phyloP scores from a whole-genome alignment of 371 early-diverging fungal species.

The Zychaea mexicana region DNA sequence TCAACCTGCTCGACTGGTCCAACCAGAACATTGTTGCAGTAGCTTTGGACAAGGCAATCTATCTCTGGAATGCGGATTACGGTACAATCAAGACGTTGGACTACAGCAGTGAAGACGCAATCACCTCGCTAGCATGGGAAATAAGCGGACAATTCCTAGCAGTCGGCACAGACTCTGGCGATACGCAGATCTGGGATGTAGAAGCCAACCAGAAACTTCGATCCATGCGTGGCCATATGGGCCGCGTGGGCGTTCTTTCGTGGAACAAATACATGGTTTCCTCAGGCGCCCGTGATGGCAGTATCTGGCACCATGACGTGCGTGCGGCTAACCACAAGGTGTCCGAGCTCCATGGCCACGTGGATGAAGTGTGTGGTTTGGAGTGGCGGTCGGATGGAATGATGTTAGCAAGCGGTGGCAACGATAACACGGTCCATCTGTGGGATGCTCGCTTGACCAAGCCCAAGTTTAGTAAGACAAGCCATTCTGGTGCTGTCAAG shows the following conservation, averaged over 20 bases:
- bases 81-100: constrained; percentile 75
- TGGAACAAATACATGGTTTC: constrained; percentile 89
- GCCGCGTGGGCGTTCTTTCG: constrained; percentile 82
- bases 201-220: constrained; percentile 69
- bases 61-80: constrained; percentile 90
- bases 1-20: constrained; percentile 98
- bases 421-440: constrained; percentile 94
- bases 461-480: constrained; percentile 72
- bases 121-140: constrained; percentile 82
- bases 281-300: constrained; percentile 89
- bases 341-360: constrained; percentile 70
- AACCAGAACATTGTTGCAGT: constrained; percentile 81
- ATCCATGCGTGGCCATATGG: constrained; percentile 73
- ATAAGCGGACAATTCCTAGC: constrained; percentile 81
- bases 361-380: constrained; percentile 93
- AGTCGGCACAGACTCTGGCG: constrained; percentile 85
- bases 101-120: constrained; percentile 51
- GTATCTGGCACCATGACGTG: constrained; percentile 94
- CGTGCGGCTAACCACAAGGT: constrained; percentile 79
- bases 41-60: constrained; percentile 86
- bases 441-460: constrained; percentile 84
- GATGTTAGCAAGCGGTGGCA: constrained; percentile 95
- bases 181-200: constrained; percentile 86
- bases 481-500: constrained; percentile 91
- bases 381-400: constrained; percentile 89